Evolutionary conservation across 306 rosid genomes (phyloP).

Genomic region (Quercus bicolor): DNA sequence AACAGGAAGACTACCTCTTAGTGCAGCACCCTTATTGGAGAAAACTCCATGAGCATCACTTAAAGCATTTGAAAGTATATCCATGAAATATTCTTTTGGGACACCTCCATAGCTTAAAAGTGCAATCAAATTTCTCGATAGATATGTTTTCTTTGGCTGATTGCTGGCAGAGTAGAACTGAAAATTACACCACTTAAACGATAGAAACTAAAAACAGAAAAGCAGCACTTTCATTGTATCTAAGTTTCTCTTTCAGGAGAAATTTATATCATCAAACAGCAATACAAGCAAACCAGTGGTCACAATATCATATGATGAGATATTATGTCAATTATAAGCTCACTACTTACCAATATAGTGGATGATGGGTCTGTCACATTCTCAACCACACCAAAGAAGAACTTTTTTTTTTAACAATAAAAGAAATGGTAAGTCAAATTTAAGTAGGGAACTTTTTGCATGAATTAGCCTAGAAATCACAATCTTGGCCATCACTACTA

Average conservation of each 20-base stretch:
- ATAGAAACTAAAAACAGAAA: slow-evolving; percentile 4
- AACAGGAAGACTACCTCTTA: slow-evolving; percentile 42
- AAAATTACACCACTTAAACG: slow-evolving; percentile 20
- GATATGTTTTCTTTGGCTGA: slow-evolving; percentile 39
- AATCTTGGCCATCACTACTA: not conserved
- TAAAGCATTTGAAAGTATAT: slow-evolving; percentile 40
- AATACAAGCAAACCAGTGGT: too few relatives aligned
- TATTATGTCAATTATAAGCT: too few relatives aligned
- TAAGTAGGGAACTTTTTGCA: not conserved
- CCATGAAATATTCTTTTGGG: slow-evolving; percentile 58
- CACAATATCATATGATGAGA: too few relatives aligned
- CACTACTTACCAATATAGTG: too few relatives aligned
- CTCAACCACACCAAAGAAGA: not conserved
- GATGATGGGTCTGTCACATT: too few relatives aligned
- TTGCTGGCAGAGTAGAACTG: slow-evolving; percentile 45
- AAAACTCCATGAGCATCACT: slow-evolving; percentile 35
- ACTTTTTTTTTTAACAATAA: not conserved
- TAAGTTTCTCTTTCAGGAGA: not conserved
- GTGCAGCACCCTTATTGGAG: slow-evolving; percentile 53
- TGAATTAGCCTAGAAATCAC: not conserved
- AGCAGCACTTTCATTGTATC: not conserved
- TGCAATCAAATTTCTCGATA: slow-evolving; percentile 55
- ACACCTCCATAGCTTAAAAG: slow-evolving; percentile 85
- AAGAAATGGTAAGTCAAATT: not conserved
- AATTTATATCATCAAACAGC: too few relatives aligned